phyloP scores from a whole-genome alignment of 495 filamentous ascomycete species.

The Neurospora sp. region DNA sequence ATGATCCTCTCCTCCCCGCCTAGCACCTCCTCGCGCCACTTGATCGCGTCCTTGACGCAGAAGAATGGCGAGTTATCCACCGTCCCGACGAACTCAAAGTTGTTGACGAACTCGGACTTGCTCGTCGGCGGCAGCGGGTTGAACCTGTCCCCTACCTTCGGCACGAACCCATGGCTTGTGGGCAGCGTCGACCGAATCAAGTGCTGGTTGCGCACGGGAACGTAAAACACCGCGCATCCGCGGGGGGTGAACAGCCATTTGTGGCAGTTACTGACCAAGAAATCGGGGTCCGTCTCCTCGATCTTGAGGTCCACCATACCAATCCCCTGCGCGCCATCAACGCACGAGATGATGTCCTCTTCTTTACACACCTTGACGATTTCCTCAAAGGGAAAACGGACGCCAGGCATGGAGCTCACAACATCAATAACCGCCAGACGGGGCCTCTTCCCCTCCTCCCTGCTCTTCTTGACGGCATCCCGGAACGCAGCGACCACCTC shows the following conservation, averaged over 20 bases:
- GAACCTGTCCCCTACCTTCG: constrained; percentile 18
- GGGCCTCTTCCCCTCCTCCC: constrained; percentile 33
- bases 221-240: constrained; percentile 70
- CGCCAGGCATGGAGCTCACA: constrained; percentile 62
- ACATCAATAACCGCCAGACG: constrained; percentile 69
- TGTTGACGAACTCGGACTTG: constrained; percentile 51
- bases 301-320: constrained; percentile 68
- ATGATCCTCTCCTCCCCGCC: constrained; percentile 67
- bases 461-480: constrained; percentile 28
- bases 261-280: constrained; percentile 75
- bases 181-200: constrained; percentile 68
- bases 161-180: constrained; percentile 55
- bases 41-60: constrained; percentile 58
- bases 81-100: constrained; percentile 74
- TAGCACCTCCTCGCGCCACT: constrained; percentile 54
- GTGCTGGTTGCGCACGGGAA: constrained; percentile 59
- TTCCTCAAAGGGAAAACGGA: constrained; percentile 67
- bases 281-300: constrained; percentile 57
- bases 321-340: constrained; percentile 80
- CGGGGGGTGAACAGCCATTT: constrained; percentile 91
- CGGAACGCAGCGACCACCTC: constrained; percentile 46
- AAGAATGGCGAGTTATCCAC: constrained; percentile 60
- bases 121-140: constrained; percentile 37
- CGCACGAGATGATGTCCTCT: constrained; percentile 47
- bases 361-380: constrained; percentile 53